Evolutionary conservation across 345 rosid genomes (phyloP).

Genomic region (Passiflora organensis): DNA sequence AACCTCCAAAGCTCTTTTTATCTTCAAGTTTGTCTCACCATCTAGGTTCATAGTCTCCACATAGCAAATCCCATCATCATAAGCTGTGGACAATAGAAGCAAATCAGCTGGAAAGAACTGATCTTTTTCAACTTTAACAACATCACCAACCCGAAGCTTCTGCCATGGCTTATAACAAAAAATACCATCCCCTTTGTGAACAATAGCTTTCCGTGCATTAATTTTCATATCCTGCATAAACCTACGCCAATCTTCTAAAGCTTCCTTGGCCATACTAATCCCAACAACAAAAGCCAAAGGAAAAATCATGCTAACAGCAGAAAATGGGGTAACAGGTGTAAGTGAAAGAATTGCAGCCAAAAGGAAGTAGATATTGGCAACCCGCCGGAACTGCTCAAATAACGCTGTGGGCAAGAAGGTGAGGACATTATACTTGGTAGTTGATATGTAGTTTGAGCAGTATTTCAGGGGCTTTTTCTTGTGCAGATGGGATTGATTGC

Average conservation of each 20-base stretch:
- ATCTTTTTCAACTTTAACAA: conserved; percentile 84
- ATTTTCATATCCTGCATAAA: conserved; percentile 88
- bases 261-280: conserved; percentile 91
- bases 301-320: conserved; percentile 83
- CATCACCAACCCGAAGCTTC: conserved; percentile 72
- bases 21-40: conserved; percentile 94
- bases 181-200: conserved; percentile 53
- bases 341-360: conserved; percentile 74
- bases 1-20: conserved; percentile 72
- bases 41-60: conserved; percentile 99
- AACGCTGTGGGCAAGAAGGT: conserved; percentile 85
- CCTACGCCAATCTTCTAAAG: conserved; percentile 94
- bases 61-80: conserved; percentile 93
- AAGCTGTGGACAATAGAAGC: conserved; percentile 77
- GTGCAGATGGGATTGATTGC: conserved; percentile 79
- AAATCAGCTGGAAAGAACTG: conserved; percentile 93
- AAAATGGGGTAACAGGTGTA: conserved; percentile 72
- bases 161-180: conserved; percentile 64
- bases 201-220: conserved; percentile 54
- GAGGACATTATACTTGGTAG: conserved; percentile 69
- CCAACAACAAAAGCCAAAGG: conserved; percentile 91
- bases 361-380: conserved; percentile 90
- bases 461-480: conserved; percentile 63
- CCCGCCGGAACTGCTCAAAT: conserved; percentile 88
- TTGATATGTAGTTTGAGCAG: conserved; percentile 74